These are phyloP conservation scores for Wickerhamomyces canadensis DNA, from an alignment of 805 yeast species.

Conservation along the genomic window DNA sequence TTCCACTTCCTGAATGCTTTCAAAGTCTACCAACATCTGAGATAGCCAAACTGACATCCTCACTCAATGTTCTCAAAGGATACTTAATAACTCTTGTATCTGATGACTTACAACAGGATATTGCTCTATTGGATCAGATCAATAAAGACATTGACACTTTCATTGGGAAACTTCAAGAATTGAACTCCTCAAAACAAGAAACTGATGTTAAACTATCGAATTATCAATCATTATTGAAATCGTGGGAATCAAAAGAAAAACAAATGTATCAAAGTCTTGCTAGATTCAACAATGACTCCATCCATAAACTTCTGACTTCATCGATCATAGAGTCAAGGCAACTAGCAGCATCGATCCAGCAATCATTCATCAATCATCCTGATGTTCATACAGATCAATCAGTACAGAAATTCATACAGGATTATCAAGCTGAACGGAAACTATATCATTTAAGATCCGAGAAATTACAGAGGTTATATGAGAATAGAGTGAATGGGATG, in stretches of 20 bases:
- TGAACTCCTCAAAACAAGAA: conserved; percentile 25
- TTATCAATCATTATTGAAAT: conserved; percentile 10
- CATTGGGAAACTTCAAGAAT: conserved; percentile 20
- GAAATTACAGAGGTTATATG: conserved; percentile 40
- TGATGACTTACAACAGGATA: conserved; percentile 18
- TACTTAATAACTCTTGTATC: conserved; percentile 21
- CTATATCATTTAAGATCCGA: conserved; percentile 41
- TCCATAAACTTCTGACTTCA: conserved; percentile 26
- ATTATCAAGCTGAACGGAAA: conserved; percentile 37
- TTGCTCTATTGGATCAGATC: conserved; percentile 20
- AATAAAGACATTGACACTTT: conserved; percentile 23
- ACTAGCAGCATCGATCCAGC: conserved; percentile 28
- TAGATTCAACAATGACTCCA: conserved; percentile 32
- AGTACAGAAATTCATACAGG: conserved; percentile 31
- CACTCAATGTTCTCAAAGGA: conserved; percentile 23
- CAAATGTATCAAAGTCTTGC: conserved; percentile 29
- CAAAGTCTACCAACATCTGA: conserved; percentile 17
- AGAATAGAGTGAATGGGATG: conserved; percentile 21
- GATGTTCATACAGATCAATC: conserved; percentile 25
- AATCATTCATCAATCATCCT: conserved; percentile 25
- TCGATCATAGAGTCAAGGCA: conserved; percentile 28
- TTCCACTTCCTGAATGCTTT: conserved; percentile 18
- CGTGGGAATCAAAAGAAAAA: conserved; percentile 32
- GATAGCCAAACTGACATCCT: conserved; percentile 17
- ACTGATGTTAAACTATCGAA: conserved; percentile 9